phyloP scores from a whole-genome alignment of 1,139 yeast species.

The Hyphopichia wangnamkhiaoensis region DNA sequence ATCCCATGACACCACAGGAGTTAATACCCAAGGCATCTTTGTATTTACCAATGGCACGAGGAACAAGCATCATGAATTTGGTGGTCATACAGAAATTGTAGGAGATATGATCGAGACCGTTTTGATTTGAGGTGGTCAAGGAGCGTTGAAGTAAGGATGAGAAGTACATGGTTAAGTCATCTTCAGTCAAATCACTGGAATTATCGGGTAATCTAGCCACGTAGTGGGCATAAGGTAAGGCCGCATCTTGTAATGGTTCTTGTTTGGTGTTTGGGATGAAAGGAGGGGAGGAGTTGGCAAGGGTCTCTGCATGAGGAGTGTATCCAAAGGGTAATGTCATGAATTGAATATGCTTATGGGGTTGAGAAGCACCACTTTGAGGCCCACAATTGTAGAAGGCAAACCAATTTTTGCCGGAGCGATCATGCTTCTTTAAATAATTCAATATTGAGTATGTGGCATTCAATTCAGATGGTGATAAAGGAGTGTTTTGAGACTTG shows the following conservation, averaged over 20 bases:
- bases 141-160: conserved; percentile 70
- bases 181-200: conserved; percentile 45
- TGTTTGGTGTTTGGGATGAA: conserved; percentile 52
- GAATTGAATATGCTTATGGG: conserved; percentile 90
- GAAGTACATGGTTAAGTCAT: conserved; percentile 62
- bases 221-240: conserved; percentile 81
- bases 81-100: conserved; percentile 83
- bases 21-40: conserved; percentile 62
- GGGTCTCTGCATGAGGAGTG: conserved; percentile 58
- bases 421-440: conserved; percentile 19
- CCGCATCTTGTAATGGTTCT: conserved; percentile 63
- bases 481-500: conserved; percentile 69
- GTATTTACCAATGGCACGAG: conserved; percentile 54
- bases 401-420: conserved; percentile 42
- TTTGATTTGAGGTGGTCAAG: conserved; percentile 62
- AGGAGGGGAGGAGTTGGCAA: conserved; percentile 48
- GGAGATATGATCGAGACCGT: conserved; percentile 49
- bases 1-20: conserved; percentile 78
- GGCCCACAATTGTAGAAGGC: conserved; percentile 90
- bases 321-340: conserved; percentile 65
- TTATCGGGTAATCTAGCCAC: conserved; percentile 63
- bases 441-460: conserved; percentile 56
- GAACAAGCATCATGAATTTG: conserved; percentile 83
- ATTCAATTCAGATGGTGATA: conserved; percentile 65
- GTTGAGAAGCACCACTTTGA: conserved; percentile 88